Conservation (phyloP, 495 filamentous ascomycete genomes). For the Cercophora samala region DNA sequence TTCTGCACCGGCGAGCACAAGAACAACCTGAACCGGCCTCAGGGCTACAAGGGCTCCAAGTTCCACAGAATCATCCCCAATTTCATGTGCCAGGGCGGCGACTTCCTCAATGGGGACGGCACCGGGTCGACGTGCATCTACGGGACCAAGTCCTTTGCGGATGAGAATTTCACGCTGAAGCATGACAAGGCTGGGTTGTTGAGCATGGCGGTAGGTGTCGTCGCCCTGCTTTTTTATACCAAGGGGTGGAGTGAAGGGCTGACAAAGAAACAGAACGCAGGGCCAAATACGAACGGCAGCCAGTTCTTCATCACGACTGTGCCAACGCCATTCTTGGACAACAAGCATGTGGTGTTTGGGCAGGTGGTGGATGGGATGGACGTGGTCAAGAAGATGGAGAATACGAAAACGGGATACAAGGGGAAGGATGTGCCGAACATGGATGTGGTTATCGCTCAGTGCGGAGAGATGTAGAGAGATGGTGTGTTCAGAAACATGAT, state of each 20-base stretch:
- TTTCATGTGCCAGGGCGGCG: slow-evolving; percentile 95
- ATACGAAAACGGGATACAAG: slow-evolving; percentile 68
- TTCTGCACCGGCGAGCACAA: slow-evolving; percentile 95
- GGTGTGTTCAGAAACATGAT: neutral
- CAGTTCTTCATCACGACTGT: slow-evolving; percentile 97
- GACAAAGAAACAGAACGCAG: slow-evolving; percentile 64
- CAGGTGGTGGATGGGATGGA: slow-evolving; percentile 89
- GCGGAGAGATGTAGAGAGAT: slow-evolving; percentile 75
- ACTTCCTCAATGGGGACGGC: slow-evolving; percentile 92
- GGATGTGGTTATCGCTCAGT: slow-evolving; percentile 82
- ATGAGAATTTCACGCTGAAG: slow-evolving; percentile 82
- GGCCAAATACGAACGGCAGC: slow-evolving; percentile 88
- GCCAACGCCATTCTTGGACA: slow-evolving; percentile 82
- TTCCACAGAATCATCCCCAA: slow-evolving; percentile 95
- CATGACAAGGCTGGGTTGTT: slow-evolving; percentile 78
- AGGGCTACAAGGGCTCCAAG: slow-evolving; percentile 91
- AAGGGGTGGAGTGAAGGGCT: neutral
- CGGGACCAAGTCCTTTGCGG: slow-evolving; percentile 75
- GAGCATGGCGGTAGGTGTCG: slow-evolving; percentile 80
- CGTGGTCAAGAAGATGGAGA: slow-evolving; percentile 81
- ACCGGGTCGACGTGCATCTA: slow-evolving; percentile 87
- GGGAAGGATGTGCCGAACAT: slow-evolving; percentile 76
- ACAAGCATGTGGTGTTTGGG: slow-evolving; percentile 94
- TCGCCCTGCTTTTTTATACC: neutral
- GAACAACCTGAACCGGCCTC: slow-evolving; percentile 70